phyloP scores from a whole-genome alignment of 768 basidiomycete genomes.

The Megacollybia marginata region DNA sequence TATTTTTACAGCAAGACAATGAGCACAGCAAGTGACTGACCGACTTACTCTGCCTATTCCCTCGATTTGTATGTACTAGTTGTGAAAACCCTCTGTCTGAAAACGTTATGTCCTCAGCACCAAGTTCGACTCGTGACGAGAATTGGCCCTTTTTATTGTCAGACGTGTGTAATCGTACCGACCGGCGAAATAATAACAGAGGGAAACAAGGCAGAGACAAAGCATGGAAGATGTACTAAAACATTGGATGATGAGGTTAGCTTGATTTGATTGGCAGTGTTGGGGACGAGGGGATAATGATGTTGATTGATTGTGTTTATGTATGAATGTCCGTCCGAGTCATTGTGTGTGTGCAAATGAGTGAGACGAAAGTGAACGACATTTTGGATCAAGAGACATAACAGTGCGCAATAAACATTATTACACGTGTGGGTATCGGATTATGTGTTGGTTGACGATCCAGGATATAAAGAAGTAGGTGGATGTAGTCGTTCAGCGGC shows the following conservation, averaged over 20 bases:
- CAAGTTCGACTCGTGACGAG: too few relatives aligned
- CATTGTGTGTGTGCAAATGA: conserved; percentile 14
- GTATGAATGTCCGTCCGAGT: conserved; percentile 25
- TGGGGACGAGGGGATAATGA: conserved; percentile 10
- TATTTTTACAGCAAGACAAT: too few relatives aligned
- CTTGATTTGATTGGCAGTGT: conserved; percentile 14
- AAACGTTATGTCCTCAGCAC: too few relatives aligned
- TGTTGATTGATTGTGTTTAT: conserved; percentile 16
- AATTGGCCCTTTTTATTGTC: too few relatives aligned
- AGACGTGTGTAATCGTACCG: not conserved
- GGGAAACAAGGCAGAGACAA: conserved; percentile 2
- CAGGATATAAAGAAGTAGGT: conserved; percentile 8
- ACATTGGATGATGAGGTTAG: conserved; percentile 14
- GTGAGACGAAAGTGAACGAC: conserved; percentile 16
- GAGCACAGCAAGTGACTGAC: too few relatives aligned
- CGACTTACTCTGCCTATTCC: too few relatives aligned
- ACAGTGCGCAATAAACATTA: conserved; percentile 10
- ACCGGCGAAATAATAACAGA: conserved; percentile 4
- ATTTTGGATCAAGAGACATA: not conserved
- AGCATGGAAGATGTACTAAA: conserved; percentile 13
- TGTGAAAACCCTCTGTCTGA: too few relatives aligned
- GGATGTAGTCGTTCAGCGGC: not conserved
- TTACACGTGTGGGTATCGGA: conserved; percentile 16
- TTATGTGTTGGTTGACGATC: conserved; percentile 4
- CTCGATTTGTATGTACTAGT: too few relatives aligned